Base-by-base conservation (phyloP, 192 early-diverging fungal species). In the Coemansia sp. region DNA sequence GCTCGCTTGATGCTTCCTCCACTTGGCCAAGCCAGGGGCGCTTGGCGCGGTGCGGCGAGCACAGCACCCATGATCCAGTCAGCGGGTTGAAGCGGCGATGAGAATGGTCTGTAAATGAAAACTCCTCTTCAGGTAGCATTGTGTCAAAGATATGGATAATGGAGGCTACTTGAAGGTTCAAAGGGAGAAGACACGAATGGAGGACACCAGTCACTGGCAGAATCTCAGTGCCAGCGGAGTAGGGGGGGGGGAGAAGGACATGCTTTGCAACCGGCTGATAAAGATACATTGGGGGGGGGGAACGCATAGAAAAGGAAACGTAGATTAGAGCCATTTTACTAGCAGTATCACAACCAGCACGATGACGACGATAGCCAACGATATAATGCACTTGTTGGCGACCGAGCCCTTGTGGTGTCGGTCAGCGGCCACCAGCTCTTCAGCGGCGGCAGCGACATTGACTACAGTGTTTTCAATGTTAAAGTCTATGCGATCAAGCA, bases 401-500 rank as follows among this genome's bases (percentile, higher is more conserved):
- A 88, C 84, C 17, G 91, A 84, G 62, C 82, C 90, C 63, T 91
- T 91, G 82, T 97, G 95, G 76, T 93, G 92, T 59, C 84, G 85
- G 41, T 89, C 87, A 17, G 88, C 94, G 85, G 91, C 75, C 53
- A 89, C 85, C 55, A 98, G 86, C 74, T 98, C 89, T 44, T 88
- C 88, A 48, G 91, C 91, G 4, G 94, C 97, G 5, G 90, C 83
- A 66, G 94, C 89, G n/a, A 95, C 84, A 67, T 93, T 86, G 32
- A 92, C 85, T 17, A 75, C 87, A 9, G 91, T 89, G 64, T 91
- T 90, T 69, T 98, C 97, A 64, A 99, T 89, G 72, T 99, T 98
- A 77, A 91, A 99, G 78, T 99, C 97, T 64, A 99, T 98, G 31
- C 97, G 88, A 81, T 99, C 97, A 25, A 99, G 85, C 64, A 99